Evolutionary conservation across 257 asterid species (phyloP).

Genomic region (Oldenlandia corymbosa): DNA sequence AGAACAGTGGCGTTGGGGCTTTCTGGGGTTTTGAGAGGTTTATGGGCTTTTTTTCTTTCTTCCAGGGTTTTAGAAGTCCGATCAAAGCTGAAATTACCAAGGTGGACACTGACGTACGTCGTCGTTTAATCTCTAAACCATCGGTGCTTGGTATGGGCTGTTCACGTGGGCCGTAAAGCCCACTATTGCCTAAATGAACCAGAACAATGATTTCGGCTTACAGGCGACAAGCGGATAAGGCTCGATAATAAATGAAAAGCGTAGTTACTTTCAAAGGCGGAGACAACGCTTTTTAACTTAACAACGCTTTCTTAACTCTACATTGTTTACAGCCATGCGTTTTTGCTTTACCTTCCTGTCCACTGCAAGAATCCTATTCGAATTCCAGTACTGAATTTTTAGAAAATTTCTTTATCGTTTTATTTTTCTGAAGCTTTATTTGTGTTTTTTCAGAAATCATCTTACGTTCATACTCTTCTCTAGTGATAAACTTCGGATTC

Average conservation of each 20-base stretch:
- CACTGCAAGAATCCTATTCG: conserved; percentile 39
- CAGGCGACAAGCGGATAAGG: too few species aligned
- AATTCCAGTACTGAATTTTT: neutral
- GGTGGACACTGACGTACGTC: neutral
- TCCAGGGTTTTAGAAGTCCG: conserved; percentile 1
- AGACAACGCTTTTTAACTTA: too few species aligned
- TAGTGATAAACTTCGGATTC: neutral
- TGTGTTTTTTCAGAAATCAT: neutral
- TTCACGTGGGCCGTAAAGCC: neutral
- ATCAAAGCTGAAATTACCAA: neutral
- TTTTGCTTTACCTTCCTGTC: conserved; percentile 19
- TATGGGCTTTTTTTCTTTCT: neutral
- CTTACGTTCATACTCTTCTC: neutral
- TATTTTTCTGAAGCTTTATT: neutral
- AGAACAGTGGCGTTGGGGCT: conserved; percentile 2
- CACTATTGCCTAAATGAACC: too few species aligned
- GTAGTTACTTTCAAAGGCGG: too few species aligned
- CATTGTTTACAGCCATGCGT: neutral
- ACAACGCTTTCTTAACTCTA: too few species aligned
- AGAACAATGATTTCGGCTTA: too few species aligned
- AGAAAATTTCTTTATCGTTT: neutral
- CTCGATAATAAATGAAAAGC: too few species aligned
- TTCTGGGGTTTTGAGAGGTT: conserved; percentile 1
- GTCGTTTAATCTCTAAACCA: neutral
- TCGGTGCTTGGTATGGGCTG: neutral